Base-by-base conservation (phyloP, 1,284 basidiomycete genomes). In the Kwoniella shivajii region DNA sequence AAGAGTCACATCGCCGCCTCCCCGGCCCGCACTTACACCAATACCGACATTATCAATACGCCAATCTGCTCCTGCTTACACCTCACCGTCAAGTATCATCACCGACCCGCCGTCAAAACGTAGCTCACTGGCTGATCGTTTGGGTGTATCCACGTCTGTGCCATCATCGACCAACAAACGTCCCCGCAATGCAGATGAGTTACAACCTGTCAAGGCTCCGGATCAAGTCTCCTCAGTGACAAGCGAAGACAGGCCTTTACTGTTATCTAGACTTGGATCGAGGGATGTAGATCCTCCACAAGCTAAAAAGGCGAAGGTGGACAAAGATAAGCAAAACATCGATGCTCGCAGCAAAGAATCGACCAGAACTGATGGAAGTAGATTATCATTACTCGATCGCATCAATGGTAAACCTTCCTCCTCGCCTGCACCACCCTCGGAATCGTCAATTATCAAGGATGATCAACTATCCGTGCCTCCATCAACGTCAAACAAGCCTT, bases 191-290 rank as follows among this genome's bases (percentile, higher is more conserved):
- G 24, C 13, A 14, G 48, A 46, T 14, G 13, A 45, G 3, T 22
- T 18, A 14, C 26, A 13, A 4, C 18, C 34, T 26, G 18, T 3
- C 22, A 18, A 16, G 14, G 20, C 18, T 3, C 14, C 30, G n/a
- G 37, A 16, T 16, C 16, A 13, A 33, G 4, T 14, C 16, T 7
- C 22, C 7, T 10, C 26, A 22, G n/a, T 4, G n/a, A 26, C 24
- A 3, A 16, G 26, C 13, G 39, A 22, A 9, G 37, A 43, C 6
- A 34, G 14, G 37, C 56, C 50, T 16, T 57, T 50, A 13, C 22
- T 57, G 20, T 36, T 57, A 6, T 57, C 50, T 30, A 52, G 56
- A 36, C 44, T 57, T 10, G 33, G 36, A 22, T 44, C 43, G n/a
- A 42, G 45, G 20, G 54, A 50, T 44, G 47, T 13, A 5, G 47